Percentiles rank a stretch among this genome's conserved stretches.
Conservation (phyloP, 2,329 filamentous ascomycete genomes). For the Pyricularia pennisetigena region DNA sequence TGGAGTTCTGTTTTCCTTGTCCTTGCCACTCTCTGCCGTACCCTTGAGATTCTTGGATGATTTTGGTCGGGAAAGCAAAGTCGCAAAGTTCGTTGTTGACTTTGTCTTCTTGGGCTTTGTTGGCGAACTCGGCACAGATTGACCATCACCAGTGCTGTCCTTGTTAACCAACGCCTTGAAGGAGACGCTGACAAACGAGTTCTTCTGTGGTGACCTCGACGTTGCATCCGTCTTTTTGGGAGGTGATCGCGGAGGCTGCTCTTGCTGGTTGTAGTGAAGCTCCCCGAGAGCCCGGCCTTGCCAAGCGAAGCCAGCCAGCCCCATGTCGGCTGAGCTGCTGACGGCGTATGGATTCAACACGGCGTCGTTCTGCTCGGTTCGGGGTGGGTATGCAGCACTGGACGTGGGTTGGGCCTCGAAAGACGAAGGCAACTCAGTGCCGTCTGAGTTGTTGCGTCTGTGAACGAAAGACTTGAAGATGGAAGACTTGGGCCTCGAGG, state of each 20-base stretch:
- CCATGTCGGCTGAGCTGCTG: constrained; percentile 15
- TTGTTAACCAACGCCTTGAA: constrained; percentile 30
- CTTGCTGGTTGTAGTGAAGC: constrained; percentile 45
- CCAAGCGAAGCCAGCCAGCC: constrained; percentile 22
- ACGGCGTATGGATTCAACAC: neutral
- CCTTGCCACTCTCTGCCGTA: constrained; percentile 35
- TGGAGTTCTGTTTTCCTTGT: constrained; percentile 77
- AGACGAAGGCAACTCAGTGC: constrained; percentile 21
- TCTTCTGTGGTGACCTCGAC: constrained; percentile 32
- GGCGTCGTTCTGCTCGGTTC: constrained; percentile 13
- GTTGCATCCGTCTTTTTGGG: constrained; percentile 25
- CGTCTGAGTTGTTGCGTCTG: constrained; percentile 34
- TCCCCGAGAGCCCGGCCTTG: constrained; percentile 41
- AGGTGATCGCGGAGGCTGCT: constrained; percentile 26
- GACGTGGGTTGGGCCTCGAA: constrained; percentile 7
- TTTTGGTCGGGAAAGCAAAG: constrained; percentile 64
- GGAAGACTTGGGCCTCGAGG: constrained; percentile 37
- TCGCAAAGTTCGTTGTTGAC: constrained; percentile 73
- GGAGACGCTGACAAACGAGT: constrained; percentile 30
- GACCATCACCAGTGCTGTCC: constrained; percentile 25
- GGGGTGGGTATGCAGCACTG: constrained; percentile 13
- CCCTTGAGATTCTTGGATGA: constrained; percentile 59
- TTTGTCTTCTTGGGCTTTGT: constrained; percentile 69
- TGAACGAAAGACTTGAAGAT: constrained; percentile 40
- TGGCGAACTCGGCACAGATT: constrained; percentile 34